phyloP scores from a whole-genome alignment of 768 basidiomycete species.

The Auriscalpium orientale region DNA sequence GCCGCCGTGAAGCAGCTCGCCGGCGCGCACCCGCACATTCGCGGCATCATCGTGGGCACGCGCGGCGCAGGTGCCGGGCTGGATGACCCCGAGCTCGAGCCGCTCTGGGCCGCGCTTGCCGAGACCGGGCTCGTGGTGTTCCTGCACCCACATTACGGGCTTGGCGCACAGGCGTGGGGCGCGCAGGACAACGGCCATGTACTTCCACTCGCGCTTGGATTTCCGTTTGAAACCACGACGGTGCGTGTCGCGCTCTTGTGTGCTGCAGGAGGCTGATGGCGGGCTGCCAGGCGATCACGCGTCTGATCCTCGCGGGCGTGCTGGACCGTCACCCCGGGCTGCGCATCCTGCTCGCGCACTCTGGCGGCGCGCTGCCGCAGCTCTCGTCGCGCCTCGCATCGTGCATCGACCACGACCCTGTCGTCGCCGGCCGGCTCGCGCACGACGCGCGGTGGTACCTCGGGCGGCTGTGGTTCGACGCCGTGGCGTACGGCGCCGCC shows the following conservation, averaged over 20 bases:
- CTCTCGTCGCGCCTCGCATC: slow-evolving; percentile 80
- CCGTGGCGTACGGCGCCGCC: slow-evolving; percentile 84
- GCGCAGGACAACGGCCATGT: slow-evolving; percentile 79
- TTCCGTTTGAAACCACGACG: slow-evolving; percentile 86
- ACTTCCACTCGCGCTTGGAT: slow-evolving; percentile 78
- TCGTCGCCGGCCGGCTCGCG: slow-evolving; percentile 63
- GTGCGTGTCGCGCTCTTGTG: slow-evolving; percentile 37
- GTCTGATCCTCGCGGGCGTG: slow-evolving; percentile 74
- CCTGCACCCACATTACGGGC: slow-evolving; percentile 82
- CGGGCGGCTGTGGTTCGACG: slow-evolving; percentile 74
- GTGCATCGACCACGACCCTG: slow-evolving; percentile 80
- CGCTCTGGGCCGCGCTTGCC: slow-evolving; percentile 75
- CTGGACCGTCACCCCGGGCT: slow-evolving; percentile 74
- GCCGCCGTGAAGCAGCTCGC: slow-evolving; percentile 62
- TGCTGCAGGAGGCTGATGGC: neutral
- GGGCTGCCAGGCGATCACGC: slow-evolving; percentile 49
- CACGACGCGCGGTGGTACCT: slow-evolving; percentile 83
- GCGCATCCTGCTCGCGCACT: slow-evolving; percentile 77
- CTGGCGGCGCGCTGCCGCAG: slow-evolving; percentile 77
- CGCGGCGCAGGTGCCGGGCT: slow-evolving; percentile 71
- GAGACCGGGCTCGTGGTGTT: slow-evolving; percentile 67
- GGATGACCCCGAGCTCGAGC: slow-evolving; percentile 72
- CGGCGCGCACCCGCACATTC: slow-evolving; percentile 50
- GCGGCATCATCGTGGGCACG: slow-evolving; percentile 78
- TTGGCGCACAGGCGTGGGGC: slow-evolving; percentile 69